phyloP scores from a whole-genome alignment of 1,284 basidiomycete species.

The Rhodotorula sp. region DNA sequence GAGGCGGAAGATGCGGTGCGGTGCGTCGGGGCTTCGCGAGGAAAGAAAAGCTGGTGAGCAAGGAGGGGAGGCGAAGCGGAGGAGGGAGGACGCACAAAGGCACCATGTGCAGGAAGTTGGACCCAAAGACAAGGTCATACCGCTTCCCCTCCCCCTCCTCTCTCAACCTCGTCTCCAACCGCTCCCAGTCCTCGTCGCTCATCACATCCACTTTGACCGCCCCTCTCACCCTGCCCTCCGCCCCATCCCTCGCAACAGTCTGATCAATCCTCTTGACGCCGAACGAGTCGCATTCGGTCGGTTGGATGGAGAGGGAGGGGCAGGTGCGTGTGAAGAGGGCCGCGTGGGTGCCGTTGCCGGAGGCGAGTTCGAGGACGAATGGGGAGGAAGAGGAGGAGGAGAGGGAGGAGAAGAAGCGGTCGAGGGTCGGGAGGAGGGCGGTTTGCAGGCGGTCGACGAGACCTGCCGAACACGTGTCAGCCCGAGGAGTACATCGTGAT shows the following conservation, averaged over 20 bases:
- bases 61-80: background rate
- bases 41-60: background rate
- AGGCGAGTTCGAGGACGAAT: slow-evolving; percentile 27
- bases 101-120: slow-evolving; percentile 35
- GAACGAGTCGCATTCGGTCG: slow-evolving; percentile 29
- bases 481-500: background rate
- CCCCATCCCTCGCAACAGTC: background rate
- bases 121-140: slow-evolving; percentile 21
- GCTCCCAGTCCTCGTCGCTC: slow-evolving; percentile 10
- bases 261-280: background rate
- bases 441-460: slow-evolving; percentile 20
- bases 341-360: slow-evolving; percentile 23
- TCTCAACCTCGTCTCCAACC: background rate
- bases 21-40: slow-evolving; percentile 22
- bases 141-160: background rate
- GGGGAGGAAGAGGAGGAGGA: background rate
- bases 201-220: slow-evolving; percentile 17
- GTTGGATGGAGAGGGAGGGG: background rate
- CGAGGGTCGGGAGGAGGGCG: slow-evolving; percentile 24
- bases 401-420: slow-evolving; percentile 4
- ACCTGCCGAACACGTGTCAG: slow-evolving; percentile 1
- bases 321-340: slow-evolving; percentile 9
- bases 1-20: slow-evolving; percentile 17
- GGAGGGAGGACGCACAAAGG: slow-evolving; percentile 20
- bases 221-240: background rate